Evolutionary conservation across 768 basidiomycete genomes (phyloP), one percentile per base, ranked within the genome.

Genomic region (Mrakia hoshinonis): DNA sequence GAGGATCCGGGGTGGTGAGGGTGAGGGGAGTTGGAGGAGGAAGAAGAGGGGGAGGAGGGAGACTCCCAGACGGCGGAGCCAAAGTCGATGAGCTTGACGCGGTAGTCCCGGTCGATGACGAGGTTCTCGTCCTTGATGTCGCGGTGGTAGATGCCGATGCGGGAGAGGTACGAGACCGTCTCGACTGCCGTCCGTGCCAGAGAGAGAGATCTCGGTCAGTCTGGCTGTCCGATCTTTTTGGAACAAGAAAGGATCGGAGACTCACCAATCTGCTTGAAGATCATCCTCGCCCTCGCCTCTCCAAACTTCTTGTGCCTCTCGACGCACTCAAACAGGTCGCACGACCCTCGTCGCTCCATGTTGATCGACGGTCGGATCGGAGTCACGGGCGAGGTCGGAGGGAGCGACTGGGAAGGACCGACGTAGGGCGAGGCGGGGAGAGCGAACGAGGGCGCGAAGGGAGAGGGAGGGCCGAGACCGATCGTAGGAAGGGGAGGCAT

Each of bases 1-100:
- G 48, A 34, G 43, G 48, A 5, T 38, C 20, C 36, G 6, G 63
- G n/a, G n/a, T n/a, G n/a, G 47, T 38, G 3, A 34, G 54, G 26
- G 9, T 15, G 20, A n/a, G 11, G 20, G 31, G 26, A 15, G 48
- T 10, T 39, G 22, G 20, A 10, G 20, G 36, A n/a, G 22, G 51
- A n/a, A n/a, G 24, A 22, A 18, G 26, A 10, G 13, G 85, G 84
- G 2, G 87, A 83, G 68, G 84, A 78, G 6, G 79, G 77, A 6
- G 87, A 85, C 38, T 72, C 70, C 70, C 70, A 72, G 34, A 88
- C 87, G 34, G 92, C 91, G 74, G 89, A 91, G 60, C 94, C 94
- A 78, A 97, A 97, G 81, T 97, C 94, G 76, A 97, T 93, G 63
- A 97, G 83, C 78, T 97, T 97, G 76, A 95, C 89, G 87, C 91